Percentiles rank a stretch among this genome's conserved stretches.
Conservation (phyloP, 306 rosid genomes). For the Pyrus betulifolia region DNA sequence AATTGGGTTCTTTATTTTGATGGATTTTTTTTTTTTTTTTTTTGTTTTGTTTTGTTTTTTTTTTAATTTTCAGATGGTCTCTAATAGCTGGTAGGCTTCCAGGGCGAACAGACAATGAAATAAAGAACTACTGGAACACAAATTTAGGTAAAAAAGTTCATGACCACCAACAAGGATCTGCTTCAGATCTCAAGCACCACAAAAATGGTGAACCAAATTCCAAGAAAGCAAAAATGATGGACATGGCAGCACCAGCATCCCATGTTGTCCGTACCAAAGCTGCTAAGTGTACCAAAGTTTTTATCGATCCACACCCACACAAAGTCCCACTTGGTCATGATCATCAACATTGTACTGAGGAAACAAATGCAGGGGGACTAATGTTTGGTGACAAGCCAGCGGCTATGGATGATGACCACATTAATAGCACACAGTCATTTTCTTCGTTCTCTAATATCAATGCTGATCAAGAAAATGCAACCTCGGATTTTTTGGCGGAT, state of each 20-base stretch:
- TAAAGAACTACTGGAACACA: constrained; percentile 14
- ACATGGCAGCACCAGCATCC: not conserved
- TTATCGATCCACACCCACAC: constrained; percentile 1
- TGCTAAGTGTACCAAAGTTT: constrained; percentile 7
- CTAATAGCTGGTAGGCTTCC: constrained; percentile 13
- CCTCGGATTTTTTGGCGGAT: constrained; percentile 1
- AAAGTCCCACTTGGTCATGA: not conserved
- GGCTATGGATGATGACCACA: not conserved
- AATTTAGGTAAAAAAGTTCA: constrained; percentile 1
- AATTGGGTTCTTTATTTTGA: not conserved
- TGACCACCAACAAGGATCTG: not conserved
- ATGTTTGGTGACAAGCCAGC: not conserved
- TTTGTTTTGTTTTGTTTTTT: not conserved
- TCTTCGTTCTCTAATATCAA: not conserved
- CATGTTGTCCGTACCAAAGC: constrained; percentile 20
- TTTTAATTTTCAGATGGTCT: not conserved
- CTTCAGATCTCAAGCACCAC: not conserved
- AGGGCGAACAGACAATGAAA: constrained; percentile 22
- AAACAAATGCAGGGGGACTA: not conserved
- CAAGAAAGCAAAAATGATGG: not conserved
- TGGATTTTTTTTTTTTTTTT: not conserved
- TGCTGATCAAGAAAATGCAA: not conserved
- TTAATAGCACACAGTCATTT: not conserved
- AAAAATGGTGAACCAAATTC: not conserved
- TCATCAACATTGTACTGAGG: not conserved